These are phyloP conservation scores for Fusarium sororula DNA, from an alignment of 2,329 filamentous ascomycete genomes.

Conservation along the genomic window DNA sequence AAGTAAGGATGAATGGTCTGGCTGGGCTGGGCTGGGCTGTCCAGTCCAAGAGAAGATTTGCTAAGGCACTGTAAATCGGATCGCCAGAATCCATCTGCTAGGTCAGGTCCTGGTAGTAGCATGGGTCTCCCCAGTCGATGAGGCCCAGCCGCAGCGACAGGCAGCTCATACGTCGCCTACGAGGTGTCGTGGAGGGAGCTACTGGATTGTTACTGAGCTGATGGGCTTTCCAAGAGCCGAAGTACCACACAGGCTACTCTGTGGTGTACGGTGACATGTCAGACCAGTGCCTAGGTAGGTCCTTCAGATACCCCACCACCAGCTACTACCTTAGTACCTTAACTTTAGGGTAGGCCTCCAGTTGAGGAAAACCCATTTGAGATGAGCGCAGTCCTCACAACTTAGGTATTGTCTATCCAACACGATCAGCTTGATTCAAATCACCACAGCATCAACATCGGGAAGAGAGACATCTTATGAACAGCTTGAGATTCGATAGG, in stretches of 20 bases:
- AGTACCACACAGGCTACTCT: constrained; percentile 32
- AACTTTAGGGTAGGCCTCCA: not conserved
- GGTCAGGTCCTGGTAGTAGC: constrained; percentile 3
- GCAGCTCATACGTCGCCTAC: not conserved
- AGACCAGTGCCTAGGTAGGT: not conserved
- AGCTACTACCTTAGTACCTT: constrained; percentile 8
- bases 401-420: constrained; percentile 20
- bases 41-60: constrained; percentile 43
- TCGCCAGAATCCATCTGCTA: constrained; percentile 3
- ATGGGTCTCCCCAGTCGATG: constrained; percentile 39
- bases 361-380: constrained; percentile 13
- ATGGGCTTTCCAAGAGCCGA: constrained; percentile 12
- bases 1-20: not conserved
- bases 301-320: constrained; percentile 22
- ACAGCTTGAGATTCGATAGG: not conserved
- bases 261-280: constrained; percentile 36
- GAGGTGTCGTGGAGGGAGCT: not conserved
- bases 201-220: constrained; percentile 33
- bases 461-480: not conserved
- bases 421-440: constrained; percentile 25
- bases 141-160: constrained; percentile 33
- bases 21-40: not conserved
- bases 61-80: constrained; percentile 32
- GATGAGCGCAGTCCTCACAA: not conserved
- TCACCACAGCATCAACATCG: constrained; percentile 9